phyloP scores from a whole-genome alignment of 331 rosid genomes.

The Quercus phellos region DNA sequence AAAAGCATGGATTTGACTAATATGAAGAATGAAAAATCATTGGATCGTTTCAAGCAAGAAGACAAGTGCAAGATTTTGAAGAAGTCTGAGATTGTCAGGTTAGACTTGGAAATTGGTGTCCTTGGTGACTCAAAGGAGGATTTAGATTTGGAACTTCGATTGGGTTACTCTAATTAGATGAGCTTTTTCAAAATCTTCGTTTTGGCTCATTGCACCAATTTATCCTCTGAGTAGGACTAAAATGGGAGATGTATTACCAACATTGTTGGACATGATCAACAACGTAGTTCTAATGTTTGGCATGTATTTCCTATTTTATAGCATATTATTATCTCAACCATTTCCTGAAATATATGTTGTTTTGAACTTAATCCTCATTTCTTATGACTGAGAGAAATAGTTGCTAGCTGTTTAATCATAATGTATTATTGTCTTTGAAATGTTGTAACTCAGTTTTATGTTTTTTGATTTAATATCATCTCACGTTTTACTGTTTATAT shows the following conservation, averaged over 20 bases:
- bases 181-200: neutral
- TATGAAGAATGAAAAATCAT: conserved; percentile 14
- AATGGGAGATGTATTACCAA: neutral
- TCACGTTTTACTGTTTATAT: neutral
- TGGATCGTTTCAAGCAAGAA: conserved; percentile 17
- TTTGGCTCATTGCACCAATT: neutral
- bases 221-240: neutral
- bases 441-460: conserved; percentile 9
- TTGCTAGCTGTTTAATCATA: conserved; percentile 1
- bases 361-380: neutral
- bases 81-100: conserved; percentile 42
- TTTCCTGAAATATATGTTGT: neutral
- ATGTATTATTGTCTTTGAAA: neutral
- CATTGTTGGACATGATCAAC: neutral
- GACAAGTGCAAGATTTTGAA: conserved; percentile 34
- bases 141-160: conserved; percentile 92
- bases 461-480: neutral
- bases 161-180: conserved; percentile 49
- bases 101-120: conserved; percentile 68
- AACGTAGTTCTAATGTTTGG: neutral
- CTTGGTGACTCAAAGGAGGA: conserved; percentile 43
- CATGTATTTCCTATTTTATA: neutral
- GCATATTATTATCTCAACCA: neutral
- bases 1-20: conserved; percentile 20
- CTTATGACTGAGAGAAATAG: conserved; percentile 12